phyloP scores from a whole-genome alignment of 495 filamentous ascomycete genomes.

The Aspergillus sparsus region DNA sequence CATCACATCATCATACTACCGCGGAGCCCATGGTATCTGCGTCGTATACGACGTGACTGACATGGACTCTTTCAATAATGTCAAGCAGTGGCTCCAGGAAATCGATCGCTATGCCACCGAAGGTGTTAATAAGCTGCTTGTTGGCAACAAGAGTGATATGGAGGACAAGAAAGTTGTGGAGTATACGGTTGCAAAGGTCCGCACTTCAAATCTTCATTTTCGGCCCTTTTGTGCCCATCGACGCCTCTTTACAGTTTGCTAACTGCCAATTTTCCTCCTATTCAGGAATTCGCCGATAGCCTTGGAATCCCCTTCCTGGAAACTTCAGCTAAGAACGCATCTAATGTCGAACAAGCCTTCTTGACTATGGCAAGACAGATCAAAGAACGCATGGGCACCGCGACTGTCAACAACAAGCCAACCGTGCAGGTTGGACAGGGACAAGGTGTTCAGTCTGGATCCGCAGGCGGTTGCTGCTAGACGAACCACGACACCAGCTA shows the following conservation, averaged over 20 bases:
- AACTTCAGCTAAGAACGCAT: conserved; percentile 98
- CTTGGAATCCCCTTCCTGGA: conserved; percentile 99
- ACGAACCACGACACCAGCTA: conserved; percentile 27
- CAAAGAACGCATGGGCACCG: conserved; percentile 99
- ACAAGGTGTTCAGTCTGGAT: conserved; percentile 89
- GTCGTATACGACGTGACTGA: conserved; percentile 99
- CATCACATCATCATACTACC: conserved; percentile 99
- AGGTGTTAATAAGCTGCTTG: conserved; percentile 97
- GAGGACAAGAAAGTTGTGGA: conserved; percentile 99
- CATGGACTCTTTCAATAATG: conserved; percentile 99
- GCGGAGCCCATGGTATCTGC: conserved; percentile 97
- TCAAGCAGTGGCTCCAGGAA: conserved; percentile 99
- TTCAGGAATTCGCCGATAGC: conserved; percentile 96
- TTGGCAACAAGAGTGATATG: conserved; percentile 99
- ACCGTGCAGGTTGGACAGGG: conserved; percentile 93
- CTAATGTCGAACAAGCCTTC: conserved; percentile 99
- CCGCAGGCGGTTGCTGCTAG: conserved; percentile 93
- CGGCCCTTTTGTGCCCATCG: background rate
- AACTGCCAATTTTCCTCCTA: conserved; percentile 24
- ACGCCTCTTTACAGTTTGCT: background rate
- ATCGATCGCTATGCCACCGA: conserved; percentile 99
- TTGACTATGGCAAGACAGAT: conserved; percentile 99
- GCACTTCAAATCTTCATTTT: conserved; percentile 16
- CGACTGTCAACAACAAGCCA: conserved; percentile 96
- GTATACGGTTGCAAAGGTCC: conserved; percentile 97